Evolutionary conservation across 768 basidiomycete species (phyloP).

Genomic region (Boletus vinaceobasis): DNA sequence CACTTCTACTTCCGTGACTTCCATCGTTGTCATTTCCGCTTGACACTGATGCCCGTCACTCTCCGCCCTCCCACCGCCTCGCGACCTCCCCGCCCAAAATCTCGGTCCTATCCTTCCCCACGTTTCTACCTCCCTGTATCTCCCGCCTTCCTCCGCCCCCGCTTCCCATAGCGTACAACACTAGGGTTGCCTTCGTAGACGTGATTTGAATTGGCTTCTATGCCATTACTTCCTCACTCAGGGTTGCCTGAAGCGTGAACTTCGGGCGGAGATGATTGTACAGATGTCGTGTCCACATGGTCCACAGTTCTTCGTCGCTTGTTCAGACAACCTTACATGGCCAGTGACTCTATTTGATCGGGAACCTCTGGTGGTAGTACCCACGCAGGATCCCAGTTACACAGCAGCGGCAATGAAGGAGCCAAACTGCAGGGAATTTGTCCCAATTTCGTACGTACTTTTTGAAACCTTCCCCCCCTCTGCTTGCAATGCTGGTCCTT

Average conservation of each 20-base stretch:
- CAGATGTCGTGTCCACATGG: not conserved
- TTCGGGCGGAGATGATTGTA: conserved; percentile 7
- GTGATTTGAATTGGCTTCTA: not conserved
- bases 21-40: conserved; percentile 20
- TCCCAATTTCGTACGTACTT: not conserved
- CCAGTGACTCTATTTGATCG: not conserved
- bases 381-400: not conserved
- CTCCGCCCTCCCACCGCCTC: conserved; percentile 13
- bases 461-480: not conserved
- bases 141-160: conserved; percentile 12
- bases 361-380: not conserved
- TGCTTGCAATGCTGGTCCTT: not conserved
- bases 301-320: not conserved
- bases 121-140: conserved; percentile 6
- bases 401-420: conserved; percentile 1
- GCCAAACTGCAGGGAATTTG: not conserved
- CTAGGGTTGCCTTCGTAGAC: conserved; percentile 30
- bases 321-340: not conserved
- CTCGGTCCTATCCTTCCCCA: conserved; percentile 10
- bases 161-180: conserved; percentile 27
- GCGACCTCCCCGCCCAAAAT: conserved; percentile 2
- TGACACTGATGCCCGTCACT: conserved; percentile 25
- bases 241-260: conserved; percentile 3
- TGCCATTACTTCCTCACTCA: conserved; percentile 3
- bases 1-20: conserved; percentile 2